A percentile compares a stretch with the other conserved stretches of the same genome.
Conservation (phyloP, 257 asterid genomes). For the Solanum pimpinellifolium region DNA sequence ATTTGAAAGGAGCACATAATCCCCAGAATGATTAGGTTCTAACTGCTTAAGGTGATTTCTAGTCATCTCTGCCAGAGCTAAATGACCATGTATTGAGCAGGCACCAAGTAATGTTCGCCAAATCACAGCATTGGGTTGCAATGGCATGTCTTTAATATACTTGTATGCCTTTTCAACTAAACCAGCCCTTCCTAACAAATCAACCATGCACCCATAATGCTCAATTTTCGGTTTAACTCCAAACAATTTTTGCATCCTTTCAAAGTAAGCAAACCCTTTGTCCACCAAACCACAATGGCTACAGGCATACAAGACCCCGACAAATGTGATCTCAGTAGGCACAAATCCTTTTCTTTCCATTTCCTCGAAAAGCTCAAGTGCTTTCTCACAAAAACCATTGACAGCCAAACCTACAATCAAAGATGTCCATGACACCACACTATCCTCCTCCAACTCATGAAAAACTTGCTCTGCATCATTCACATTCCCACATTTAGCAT, state of each 20-base stretch:
- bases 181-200: constrained; percentile 71
- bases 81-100: constrained; percentile 44
- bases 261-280: constrained; percentile 50
- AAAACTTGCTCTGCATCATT: constrained; percentile 51
- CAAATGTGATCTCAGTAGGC: constrained; percentile 59
- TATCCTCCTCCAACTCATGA: constrained; percentile 41
- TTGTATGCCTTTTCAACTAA: constrained; percentile 49
- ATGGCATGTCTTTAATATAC: constrained; percentile 51
- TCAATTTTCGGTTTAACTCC: constrained; percentile 58
- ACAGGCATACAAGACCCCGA: constrained; percentile 78
- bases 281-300: constrained; percentile 82
- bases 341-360: constrained; percentile 36
- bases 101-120: constrained; percentile 83
- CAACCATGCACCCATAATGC: constrained; percentile 84
- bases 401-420: constrained; percentile 64
- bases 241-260: constrained; percentile 40
- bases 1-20: constrained; percentile 69
- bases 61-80: constrained; percentile 44
- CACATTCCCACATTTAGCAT: constrained; percentile 66
- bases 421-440: constrained; percentile 69
- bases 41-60: constrained; percentile 31
- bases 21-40: constrained; percentile 74
- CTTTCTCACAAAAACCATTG: constrained; percentile 63
- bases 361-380: constrained; percentile 47
- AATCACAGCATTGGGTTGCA: constrained; percentile 61